Evolutionary conservation across 2,329 filamentous ascomycete species (phyloP).

Genomic region (Phialophora expanda): DNA sequence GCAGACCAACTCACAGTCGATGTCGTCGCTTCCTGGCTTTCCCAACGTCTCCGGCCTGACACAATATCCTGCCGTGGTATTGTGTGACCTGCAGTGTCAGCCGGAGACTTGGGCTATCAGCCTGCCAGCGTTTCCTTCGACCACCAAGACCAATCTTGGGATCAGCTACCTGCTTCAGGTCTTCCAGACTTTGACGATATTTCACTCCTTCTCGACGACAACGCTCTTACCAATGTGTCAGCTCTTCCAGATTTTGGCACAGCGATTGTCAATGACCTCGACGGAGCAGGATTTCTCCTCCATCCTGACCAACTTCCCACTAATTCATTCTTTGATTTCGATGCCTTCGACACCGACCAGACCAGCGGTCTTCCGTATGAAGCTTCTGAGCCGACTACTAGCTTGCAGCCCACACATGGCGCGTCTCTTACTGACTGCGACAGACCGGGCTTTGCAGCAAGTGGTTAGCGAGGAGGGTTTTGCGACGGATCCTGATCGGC

Average conservation of each 20-base stretch:
- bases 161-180: conserved; percentile 57
- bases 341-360: conserved; percentile 55
- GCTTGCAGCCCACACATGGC: conserved; percentile 60
- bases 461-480: conserved; percentile 51
- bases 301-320: conserved; percentile 52
- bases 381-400: conserved; percentile 56
- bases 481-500: conserved; percentile 45
- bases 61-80: conserved; percentile 99
- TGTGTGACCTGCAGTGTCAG: conserved; percentile 99
- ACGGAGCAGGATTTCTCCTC: conserved; percentile 54
- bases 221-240: conserved; percentile 67
- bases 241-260: conserved; percentile 78
- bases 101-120: conserved; percentile 68
- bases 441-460: conserved; percentile 60
- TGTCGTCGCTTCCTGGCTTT: conserved; percentile 31
- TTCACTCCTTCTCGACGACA: conserved; percentile 64
- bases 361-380: conserved; percentile 54
- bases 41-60: conserved; percentile 73
- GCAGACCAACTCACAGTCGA: conserved; percentile 47
- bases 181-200: conserved; percentile 73
- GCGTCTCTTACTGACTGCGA: conserved; percentile 60
- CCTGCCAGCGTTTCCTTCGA: conserved; percentile 49
- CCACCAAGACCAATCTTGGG: conserved; percentile 46
- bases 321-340: conserved; percentile 62
- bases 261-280: conserved; percentile 75